These are phyloP conservation scores for Phytopythium mirpurense DNA, from an alignment of 352 stramenopile genomes.

Conservation along the genomic window DNA sequence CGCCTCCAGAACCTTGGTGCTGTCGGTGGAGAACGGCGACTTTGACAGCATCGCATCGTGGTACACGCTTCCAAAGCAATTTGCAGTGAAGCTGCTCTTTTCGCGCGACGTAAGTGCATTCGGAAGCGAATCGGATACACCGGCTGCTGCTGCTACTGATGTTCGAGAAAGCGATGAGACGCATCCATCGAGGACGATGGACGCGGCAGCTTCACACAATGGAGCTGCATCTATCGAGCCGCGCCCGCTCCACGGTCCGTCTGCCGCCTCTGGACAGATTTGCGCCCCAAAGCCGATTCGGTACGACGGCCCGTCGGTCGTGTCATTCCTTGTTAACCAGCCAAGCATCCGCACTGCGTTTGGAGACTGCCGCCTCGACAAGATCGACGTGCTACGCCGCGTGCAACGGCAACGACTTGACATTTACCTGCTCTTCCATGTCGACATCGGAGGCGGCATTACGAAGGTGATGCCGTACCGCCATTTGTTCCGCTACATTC, in stretches of 20 bases:
- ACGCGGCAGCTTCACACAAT: conserved; percentile 4
- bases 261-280: conserved; percentile 7
- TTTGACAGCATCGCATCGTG: conserved; percentile 78
- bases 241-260: conserved; percentile 17
- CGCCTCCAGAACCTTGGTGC: neutral
- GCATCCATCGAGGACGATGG: neutral
- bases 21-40: conserved; percentile 63
- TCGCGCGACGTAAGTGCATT: conserved; percentile 47
- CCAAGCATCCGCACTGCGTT: conserved; percentile 65
- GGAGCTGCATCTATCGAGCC: conserved; percentile 3
- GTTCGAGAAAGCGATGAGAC: conserved; percentile 22
- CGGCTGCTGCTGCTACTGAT: conserved; percentile 13
- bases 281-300: conserved; percentile 43
- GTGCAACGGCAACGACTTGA: conserved; percentile 44
- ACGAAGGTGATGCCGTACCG: conserved; percentile 58
- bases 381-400: conserved; percentile 75
- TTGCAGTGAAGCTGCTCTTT: conserved; percentile 53
- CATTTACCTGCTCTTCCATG: conserved; percentile 76
- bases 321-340: conserved; percentile 65
- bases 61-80: conserved; percentile 64
- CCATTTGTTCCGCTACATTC: conserved; percentile 73
- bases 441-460: conserved; percentile 42
- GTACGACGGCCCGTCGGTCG: conserved; percentile 61
- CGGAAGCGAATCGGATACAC: conserved; percentile 21
- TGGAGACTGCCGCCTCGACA: conserved; percentile 75